Conservation (phyloP, 768 basidiomycete genomes). For the Pholiota microspora region DNA sequence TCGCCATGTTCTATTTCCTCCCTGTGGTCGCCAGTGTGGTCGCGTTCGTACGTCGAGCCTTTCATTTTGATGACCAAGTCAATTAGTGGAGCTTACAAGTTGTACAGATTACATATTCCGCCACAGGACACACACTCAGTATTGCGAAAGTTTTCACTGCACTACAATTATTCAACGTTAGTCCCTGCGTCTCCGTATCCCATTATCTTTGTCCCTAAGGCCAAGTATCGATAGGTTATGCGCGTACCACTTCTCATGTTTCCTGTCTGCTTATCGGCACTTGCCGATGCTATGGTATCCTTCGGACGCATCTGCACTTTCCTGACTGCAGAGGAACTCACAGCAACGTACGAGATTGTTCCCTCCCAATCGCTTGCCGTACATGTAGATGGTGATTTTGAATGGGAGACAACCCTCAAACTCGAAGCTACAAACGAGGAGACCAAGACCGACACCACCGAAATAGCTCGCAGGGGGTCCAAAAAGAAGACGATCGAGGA, state of each 20-base stretch:
- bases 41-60: constrained; percentile 41
- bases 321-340: constrained; percentile 54
- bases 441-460: constrained; percentile 12
- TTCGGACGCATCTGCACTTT: constrained; percentile 46
- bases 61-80: no score
- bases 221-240: constrained; percentile 53
- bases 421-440: constrained; percentile 21
- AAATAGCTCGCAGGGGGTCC: constrained; percentile 5
- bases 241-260: constrained; percentile 56
- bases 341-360: constrained; percentile 44
- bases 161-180: constrained; percentile 58
- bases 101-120: constrained; percentile 56
- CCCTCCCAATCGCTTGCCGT: constrained; percentile 35
- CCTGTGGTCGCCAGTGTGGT: constrained; percentile 51
- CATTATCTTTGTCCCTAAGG: no score
- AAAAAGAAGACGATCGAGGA: constrained; percentile 18
- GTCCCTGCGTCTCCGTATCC: constrained; percentile 11
- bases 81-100: background rate
- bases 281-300: constrained; percentile 50
- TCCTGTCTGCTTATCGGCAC: constrained; percentile 48
- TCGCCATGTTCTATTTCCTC: constrained; percentile 46
- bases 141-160: constrained; percentile 55
- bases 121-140: constrained; percentile 53
- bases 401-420: constrained; percentile 42
- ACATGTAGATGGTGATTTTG: constrained; percentile 47